Evolutionary conservation across 2,329 filamentous ascomycete species (phyloP).

Genomic region (Aspergillus arachidicola): DNA sequence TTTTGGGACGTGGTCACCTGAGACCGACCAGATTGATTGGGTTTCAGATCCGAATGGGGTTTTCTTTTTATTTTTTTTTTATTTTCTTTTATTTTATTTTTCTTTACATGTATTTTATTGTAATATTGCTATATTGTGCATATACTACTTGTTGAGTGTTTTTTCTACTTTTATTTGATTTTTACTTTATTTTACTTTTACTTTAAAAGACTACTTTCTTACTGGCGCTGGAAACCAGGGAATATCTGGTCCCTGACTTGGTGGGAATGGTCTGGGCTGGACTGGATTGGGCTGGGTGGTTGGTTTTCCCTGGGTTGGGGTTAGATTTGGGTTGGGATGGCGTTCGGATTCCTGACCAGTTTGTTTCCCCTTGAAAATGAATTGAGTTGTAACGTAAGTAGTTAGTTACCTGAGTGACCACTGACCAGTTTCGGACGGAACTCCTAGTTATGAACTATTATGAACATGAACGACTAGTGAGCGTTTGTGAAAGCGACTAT

Average conservation of each 20-base stretch:
- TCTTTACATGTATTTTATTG: neutral
- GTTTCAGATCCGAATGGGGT: neutral
- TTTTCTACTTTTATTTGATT: neutral
- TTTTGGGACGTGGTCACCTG: constrained; percentile 4
- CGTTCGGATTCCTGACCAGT: neutral
- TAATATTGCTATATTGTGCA: neutral
- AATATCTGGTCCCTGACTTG: neutral
- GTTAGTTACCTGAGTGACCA: no score
- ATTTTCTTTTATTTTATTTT: neutral
- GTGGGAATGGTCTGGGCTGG: neutral
- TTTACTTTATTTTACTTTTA: neutral
- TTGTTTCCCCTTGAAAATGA: no score
- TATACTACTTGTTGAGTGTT: neutral
- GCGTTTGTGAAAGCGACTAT: no score
- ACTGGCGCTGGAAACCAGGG: neutral
- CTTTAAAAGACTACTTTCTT: neutral
- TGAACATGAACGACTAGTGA: no score
- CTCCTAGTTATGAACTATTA: no score
- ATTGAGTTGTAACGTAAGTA: no score
- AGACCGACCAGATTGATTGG: neutral
- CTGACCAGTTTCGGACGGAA: no score
- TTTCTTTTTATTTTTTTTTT: neutral
- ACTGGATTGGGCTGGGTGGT: neutral
- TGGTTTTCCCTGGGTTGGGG: neutral
- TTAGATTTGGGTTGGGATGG: neutral